A percentile compares a stretch with the other conserved stretches of the same genome.
These are phyloP conservation scores for Heterobasidion irregulare DNA, from an alignment of 1,284 basidiomycete genomes.

Conservation along the genomic window DNA sequence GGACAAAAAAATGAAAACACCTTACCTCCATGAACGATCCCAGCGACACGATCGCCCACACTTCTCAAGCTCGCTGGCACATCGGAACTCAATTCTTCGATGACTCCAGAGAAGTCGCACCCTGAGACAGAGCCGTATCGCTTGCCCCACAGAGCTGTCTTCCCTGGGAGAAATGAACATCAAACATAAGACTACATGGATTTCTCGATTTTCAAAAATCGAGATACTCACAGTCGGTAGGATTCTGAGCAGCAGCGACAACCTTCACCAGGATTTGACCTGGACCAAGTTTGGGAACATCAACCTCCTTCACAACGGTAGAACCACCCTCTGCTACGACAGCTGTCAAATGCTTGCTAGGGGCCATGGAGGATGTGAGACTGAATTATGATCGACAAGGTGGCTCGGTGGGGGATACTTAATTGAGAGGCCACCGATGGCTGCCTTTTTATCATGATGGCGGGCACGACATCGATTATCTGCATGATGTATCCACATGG, in stretches of 20 bases:
- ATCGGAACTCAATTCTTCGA: slow-evolving; percentile 21
- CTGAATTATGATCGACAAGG: too few species aligned
- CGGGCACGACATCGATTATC: too few species aligned
- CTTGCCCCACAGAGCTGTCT: not conserved
- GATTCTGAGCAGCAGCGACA: slow-evolving; percentile 6
- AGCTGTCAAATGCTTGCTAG: not conserved
- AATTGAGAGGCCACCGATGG: too few species aligned
- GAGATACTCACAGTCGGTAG: slow-evolving; percentile 4
- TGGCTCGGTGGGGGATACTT: too few species aligned
- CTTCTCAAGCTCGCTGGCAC: slow-evolving; percentile 14
- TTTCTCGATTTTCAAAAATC: not conserved
- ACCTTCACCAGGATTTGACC: slow-evolving; percentile 7
- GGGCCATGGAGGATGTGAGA: too few species aligned
- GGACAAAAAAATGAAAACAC: too few species aligned
- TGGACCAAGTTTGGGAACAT: slow-evolving; percentile 3
- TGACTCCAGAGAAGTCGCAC: slow-evolving; percentile 13
- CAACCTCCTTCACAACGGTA: not conserved
- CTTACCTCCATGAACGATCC: slow-evolving; percentile 19
- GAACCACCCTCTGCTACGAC: not conserved
- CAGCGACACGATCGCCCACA: slow-evolving; percentile 22
- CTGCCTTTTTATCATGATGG: too few species aligned
- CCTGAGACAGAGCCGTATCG: slow-evolving; percentile 10
- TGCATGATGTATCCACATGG: too few species aligned
- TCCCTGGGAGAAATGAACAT: not conserved
- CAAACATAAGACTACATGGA: not conserved